A percentile compares a stretch with the other conserved stretches of the same genome.
phyloP scores from a whole-genome alignment of 805 yeast species.

The Yarrowia sp. region DNA sequence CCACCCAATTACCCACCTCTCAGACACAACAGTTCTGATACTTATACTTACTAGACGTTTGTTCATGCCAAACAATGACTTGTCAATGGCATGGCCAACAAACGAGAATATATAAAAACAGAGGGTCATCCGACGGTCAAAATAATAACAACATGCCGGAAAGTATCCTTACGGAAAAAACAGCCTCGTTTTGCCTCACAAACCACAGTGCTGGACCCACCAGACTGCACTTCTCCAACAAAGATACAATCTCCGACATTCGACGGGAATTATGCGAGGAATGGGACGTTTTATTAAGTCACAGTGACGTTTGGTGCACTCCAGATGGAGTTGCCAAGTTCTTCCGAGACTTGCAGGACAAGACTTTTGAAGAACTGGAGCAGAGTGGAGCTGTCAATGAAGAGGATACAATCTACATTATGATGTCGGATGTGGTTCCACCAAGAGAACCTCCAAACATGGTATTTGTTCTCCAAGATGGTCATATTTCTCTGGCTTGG shows the following conservation, averaged over 20 bases:
- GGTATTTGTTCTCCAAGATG: neutral
- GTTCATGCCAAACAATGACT: no score
- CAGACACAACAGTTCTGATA: no score
- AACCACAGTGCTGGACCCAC: neutral
- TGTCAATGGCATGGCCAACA: neutral
- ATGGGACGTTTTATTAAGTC: neutral
- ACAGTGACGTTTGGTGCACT: neutral
- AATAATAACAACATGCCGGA: neutral
- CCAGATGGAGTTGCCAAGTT: neutral
- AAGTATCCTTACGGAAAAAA: neutral
- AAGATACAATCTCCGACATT: neutral
- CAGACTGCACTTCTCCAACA: neutral
- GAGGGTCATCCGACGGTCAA: neutral
- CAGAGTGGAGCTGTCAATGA: neutral
- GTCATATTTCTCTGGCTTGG: neutral
- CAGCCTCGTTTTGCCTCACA: neutral
- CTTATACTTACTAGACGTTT: no score
- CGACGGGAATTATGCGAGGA: neutral
- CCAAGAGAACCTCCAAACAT: neutral
- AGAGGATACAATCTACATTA: neutral
- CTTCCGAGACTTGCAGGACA: neutral
- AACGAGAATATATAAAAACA: neutral
- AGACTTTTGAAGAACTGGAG: neutral
- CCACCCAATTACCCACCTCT: no score
- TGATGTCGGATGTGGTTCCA: neutral